Evolutionary conservation across 352 stramenopile species (phyloP).

Genomic region (Phytophthora rubi): DNA sequence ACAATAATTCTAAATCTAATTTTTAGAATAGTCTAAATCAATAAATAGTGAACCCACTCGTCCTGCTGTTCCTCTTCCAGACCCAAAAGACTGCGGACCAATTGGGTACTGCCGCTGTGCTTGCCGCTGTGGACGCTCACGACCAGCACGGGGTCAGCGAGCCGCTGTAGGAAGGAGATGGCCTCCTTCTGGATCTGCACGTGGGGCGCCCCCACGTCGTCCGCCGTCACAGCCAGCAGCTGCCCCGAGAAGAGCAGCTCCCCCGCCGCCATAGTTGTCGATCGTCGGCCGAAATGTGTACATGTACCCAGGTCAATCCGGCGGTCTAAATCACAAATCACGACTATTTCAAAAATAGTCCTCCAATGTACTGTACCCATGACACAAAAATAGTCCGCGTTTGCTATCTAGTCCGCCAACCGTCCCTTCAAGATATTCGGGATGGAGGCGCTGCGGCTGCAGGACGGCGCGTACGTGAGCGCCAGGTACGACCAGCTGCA

Average conservation of each 20-base stretch:
- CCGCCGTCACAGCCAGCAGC: slow-evolving; percentile 58
- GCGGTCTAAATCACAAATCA: not conserved
- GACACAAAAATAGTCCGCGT: not conserved
- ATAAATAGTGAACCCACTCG: not conserved
- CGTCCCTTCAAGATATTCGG: not conserved
- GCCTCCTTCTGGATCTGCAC: slow-evolving; percentile 79
- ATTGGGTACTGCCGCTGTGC: slow-evolving; percentile 62
- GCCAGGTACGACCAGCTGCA: slow-evolving; percentile 56
- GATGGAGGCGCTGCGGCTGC: slow-evolving; percentile 71
- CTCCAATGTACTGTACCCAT: not conserved
- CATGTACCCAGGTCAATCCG: not conserved
- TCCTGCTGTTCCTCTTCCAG: slow-evolving; percentile 15
- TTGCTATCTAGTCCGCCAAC: not conserved
- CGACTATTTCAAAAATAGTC: not conserved
- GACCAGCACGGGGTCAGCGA: slow-evolving; percentile 69
- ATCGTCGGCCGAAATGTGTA: not conserved
- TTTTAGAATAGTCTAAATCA: no score
- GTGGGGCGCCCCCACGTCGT: slow-evolving; percentile 36
- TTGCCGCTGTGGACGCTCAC: slow-evolving; percentile 72
- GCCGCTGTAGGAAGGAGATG: slow-evolving; percentile 75
- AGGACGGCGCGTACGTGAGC: slow-evolving; percentile 51
- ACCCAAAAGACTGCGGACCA: slow-evolving; percentile 50
- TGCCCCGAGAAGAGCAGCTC: slow-evolving; percentile 71
- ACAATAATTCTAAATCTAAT: no score
- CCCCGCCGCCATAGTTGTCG: slow-evolving; percentile 12